A percentile compares a stretch with the other conserved stretches of the same genome.
Conservation (phyloP, 768 basidiomycete species). For the Boletus insuetus region DNA sequence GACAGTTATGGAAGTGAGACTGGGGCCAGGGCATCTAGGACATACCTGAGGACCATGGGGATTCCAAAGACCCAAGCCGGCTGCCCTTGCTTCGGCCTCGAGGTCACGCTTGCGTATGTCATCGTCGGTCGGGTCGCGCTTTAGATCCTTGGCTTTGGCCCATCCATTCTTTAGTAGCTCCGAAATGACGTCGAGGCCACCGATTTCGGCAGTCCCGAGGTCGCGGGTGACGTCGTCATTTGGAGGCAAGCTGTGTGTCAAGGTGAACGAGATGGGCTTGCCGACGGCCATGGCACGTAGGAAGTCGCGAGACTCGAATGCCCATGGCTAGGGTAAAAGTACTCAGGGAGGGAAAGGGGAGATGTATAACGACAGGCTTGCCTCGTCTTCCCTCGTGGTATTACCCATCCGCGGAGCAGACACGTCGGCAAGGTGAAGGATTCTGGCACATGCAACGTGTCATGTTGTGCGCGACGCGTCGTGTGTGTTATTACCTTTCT, state of each 20-base stretch:
- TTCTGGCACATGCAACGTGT: constrained; percentile 41
- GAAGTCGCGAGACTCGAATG: constrained; percentile 92
- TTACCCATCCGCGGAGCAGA: constrained; percentile 83
- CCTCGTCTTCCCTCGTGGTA: constrained; percentile 86
- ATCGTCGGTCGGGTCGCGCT: constrained; percentile 79
- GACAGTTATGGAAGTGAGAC: constrained; percentile 3
- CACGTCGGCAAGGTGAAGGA: constrained; percentile 88
- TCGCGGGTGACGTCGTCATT: constrained; percentile 78
- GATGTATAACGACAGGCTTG: constrained; percentile 25
- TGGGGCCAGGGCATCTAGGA: neutral
- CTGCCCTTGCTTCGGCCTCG: constrained; percentile 71
- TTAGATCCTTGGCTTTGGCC: constrained; percentile 87
- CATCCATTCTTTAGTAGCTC: constrained; percentile 89
- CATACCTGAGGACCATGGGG: constrained; percentile 70
- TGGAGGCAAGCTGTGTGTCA: constrained; percentile 74
- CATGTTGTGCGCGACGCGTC: constrained; percentile 1
- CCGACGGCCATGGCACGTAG: constrained; percentile 83
- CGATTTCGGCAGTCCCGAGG: constrained; percentile 72
- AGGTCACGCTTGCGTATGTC: constrained; percentile 68
- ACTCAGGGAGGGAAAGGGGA: neutral
- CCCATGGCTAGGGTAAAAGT: constrained; percentile 60
- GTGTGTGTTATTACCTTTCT: constrained; percentile 61
- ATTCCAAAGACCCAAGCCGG: constrained; percentile 85
- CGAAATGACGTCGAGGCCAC: constrained; percentile 65
- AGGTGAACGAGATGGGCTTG: constrained; percentile 83